phyloP scores from a whole-genome alignment of 139 green algal genomes.

The Ettlia oleoabundans region DNA sequence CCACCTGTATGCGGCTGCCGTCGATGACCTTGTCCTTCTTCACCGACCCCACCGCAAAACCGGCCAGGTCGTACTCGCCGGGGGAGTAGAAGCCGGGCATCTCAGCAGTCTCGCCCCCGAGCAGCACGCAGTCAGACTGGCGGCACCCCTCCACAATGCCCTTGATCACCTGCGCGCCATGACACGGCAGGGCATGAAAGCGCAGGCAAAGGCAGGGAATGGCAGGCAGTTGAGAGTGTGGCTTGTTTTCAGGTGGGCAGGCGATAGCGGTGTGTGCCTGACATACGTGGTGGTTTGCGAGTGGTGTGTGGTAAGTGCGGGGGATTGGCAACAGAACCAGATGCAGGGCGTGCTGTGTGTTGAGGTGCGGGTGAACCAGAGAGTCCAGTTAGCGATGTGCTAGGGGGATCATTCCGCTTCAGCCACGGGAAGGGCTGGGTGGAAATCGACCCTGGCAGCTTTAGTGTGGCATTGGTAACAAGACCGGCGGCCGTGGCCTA shows the following conservation, averaged over 20 bases:
- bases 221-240: not conserved
- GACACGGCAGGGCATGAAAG: not conserved
- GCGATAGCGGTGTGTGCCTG: too few relatives aligned
- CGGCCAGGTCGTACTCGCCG: conserved; percentile 98
- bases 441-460: conserved; percentile 44
- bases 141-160: conserved; percentile 97
- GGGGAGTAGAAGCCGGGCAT: conserved; percentile 98
- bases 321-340: not conserved
- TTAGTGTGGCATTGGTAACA: conserved; percentile 31
- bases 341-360: not conserved
- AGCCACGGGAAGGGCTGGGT: conserved; percentile 22
- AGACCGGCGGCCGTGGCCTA: conserved; percentile 24
- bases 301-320: not conserved
- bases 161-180: conserved; percentile 92
- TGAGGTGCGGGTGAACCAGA: not conserved
- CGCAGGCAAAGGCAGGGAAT: not conserved
- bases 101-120: conserved; percentile 98
- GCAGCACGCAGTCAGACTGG: conserved; percentile 85
- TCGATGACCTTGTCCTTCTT: conserved; percentile 94
- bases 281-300: too few relatives aligned
- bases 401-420: conserved; percentile 52
- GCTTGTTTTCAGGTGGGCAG: not conserved
- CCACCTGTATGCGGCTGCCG: conserved; percentile 71
- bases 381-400: conserved; percentile 9
- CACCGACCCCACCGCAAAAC: conserved; percentile 97